A percentile compares a stretch with the other conserved stretches of the same genome.
Evolutionary conservation across 345 rosid species (phyloP).

Genomic region (Ceriops zippeliana): DNA sequence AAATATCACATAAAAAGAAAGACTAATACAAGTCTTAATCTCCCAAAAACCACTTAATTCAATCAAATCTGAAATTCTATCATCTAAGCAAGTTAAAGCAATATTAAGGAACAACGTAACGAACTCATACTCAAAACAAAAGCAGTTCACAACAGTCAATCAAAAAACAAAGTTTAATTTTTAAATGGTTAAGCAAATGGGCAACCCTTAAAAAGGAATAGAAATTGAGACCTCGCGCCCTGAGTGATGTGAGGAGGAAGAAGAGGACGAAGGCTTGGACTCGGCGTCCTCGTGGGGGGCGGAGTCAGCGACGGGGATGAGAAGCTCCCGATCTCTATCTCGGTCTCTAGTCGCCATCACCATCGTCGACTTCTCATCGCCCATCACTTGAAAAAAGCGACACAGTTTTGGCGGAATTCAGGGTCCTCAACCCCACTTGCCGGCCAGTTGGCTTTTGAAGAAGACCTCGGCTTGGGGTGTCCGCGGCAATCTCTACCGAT

Average conservation of each 20-base stretch:
- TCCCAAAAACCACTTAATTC: background rate
- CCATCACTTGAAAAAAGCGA: constrained; percentile 36
- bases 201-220: background rate
- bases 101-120: background rate
- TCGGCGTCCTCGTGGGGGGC: constrained; percentile 31
- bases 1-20: no score
- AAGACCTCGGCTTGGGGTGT: no score
- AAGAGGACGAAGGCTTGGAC: constrained; percentile 66
- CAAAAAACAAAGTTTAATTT: background rate
- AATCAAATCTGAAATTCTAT: constrained; percentile 8
- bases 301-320: constrained; percentile 72
- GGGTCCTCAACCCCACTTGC: no score
- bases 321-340: constrained; percentile 86
- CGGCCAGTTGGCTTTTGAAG: no score
- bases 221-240: constrained; percentile 64
- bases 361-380: constrained; percentile 70
- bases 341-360: constrained; percentile 52
- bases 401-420: no score
- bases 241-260: constrained; percentile 55
- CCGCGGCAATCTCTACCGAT: no score
- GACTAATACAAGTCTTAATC: no score
- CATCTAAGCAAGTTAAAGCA: background rate
- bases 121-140: background rate
- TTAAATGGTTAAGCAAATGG: background rate
- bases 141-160: background rate